phyloP scores from a whole-genome alignment of 2,329 filamentous ascomycete genomes.

The Phialophora macrospora region DNA sequence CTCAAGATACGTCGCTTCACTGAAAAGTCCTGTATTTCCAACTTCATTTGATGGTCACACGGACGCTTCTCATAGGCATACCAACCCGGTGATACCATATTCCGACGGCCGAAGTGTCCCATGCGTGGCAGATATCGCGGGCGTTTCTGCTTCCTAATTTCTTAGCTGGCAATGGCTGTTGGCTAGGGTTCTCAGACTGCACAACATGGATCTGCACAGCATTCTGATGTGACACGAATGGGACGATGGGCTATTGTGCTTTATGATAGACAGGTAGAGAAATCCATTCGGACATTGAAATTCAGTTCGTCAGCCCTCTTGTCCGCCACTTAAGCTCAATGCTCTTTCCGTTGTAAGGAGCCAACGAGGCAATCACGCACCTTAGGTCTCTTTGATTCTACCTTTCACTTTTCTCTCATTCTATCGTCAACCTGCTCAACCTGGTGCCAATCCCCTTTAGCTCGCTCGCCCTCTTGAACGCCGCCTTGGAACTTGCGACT shows the following conservation, averaged over 20 bases:
- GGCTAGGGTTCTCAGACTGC: conserved; percentile 36
- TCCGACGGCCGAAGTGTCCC: conserved; percentile 27
- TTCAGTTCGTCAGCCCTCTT: not conserved
- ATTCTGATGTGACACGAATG: conserved; percentile 39
- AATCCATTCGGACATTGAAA: conserved; percentile 23
- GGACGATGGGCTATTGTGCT: conserved; percentile 29
- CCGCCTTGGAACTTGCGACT: not conserved
- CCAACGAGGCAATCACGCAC: not conserved
- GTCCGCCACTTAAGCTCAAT: not conserved
- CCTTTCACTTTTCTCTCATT: not conserved
- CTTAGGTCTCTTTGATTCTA: not conserved
- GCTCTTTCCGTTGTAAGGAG: not conserved
- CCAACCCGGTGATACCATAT: conserved; percentile 35
- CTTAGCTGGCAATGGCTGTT: conserved; percentile 35
- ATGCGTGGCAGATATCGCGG: conserved; percentile 30
- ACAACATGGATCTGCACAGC: conserved; percentile 30
- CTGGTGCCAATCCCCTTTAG: not conserved
- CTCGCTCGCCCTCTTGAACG: too few species aligned
- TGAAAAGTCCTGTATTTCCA: conserved; percentile 37
- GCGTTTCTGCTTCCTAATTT: conserved; percentile 34
- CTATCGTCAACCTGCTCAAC: not conserved
- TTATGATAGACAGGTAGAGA: conserved; percentile 37
- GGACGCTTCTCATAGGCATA: conserved; percentile 28
- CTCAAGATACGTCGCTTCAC: conserved; percentile 35
- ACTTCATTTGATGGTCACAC: conserved; percentile 17